A percentile compares a stretch with the other conserved stretches of the same genome.
Evolutionary conservation across 805 yeast species (phyloP).

Genomic region (Pachysolen tannophilus): DNA sequence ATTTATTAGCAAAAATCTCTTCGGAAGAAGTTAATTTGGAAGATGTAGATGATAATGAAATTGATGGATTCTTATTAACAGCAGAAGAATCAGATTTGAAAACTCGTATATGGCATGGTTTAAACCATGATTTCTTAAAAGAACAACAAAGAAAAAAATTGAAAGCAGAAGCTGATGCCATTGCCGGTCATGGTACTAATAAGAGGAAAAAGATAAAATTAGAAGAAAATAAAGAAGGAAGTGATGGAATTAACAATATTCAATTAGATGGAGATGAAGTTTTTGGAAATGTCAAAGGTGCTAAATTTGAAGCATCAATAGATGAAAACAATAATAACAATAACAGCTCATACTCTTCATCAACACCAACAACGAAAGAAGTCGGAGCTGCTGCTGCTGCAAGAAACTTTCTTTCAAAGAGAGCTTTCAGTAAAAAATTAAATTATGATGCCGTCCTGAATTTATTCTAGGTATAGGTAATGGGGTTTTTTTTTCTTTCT

Average conservation of each 20-base stretch:
- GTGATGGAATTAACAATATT: constrained; percentile 12
- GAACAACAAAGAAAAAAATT: constrained; percentile 81
- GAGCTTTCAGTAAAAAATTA: background rate
- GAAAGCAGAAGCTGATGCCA: constrained; percentile 78
- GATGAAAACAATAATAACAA: too few relatives aligned
- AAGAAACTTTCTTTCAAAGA: background rate
- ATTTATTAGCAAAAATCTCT: constrained; percentile 41
- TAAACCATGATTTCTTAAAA: constrained; percentile 76
- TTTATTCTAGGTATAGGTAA: too few relatives aligned
- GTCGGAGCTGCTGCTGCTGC: constrained; percentile 2
- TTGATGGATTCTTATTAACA: constrained; percentile 49
- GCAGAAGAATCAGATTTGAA: constrained; percentile 67
- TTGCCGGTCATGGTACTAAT: constrained; percentile 65
- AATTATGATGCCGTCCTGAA: background rate
- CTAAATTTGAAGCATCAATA: too few relatives aligned
- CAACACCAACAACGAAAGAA: too few relatives aligned
- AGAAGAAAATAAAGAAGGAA: constrained; percentile 7
- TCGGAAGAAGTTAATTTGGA: constrained; percentile 58
- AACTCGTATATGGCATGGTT: constrained; percentile 82
- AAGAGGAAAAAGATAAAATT: constrained; percentile 34
- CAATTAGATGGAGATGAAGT: constrained; percentile 25
- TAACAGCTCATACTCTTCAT: too few relatives aligned
- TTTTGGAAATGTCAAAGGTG: too few relatives aligned
- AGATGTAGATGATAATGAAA: constrained; percentile 81
- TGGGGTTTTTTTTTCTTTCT: too few relatives aligned